These are phyloP conservation scores for Globisporangium nagaii DNA, from an alignment of 352 stramenopile species.

Conservation along the genomic window DNA sequence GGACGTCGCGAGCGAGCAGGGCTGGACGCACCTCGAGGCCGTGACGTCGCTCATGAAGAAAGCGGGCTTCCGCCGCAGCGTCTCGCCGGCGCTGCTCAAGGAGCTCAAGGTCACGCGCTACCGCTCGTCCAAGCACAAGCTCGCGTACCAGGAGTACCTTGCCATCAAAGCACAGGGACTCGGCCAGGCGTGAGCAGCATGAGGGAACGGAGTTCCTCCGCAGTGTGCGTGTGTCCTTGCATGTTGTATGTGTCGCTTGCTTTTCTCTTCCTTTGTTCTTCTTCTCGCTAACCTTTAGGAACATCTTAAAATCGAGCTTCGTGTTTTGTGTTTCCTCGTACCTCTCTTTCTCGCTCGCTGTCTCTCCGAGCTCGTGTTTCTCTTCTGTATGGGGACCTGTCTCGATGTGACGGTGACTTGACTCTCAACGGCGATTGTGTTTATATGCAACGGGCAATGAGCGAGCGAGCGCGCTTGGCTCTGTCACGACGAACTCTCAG, in stretches of 20 bases:
- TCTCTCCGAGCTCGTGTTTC: neutral
- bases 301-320: neutral
- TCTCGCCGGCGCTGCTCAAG: slow-evolving; percentile 51
- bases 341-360: neutral
- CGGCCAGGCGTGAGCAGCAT: neutral
- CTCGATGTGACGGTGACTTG: neutral
- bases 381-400: neutral
- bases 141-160: slow-evolving; percentile 77
- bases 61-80: slow-evolving; percentile 55
- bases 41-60: slow-evolving; percentile 78
- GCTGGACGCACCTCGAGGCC: slow-evolving; percentile 65
- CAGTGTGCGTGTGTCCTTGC: neutral
- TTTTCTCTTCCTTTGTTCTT: slow-evolving; percentile 1
- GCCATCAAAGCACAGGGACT: slow-evolving; percentile 37
- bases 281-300: neutral
- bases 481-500: neutral
- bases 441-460: too few species aligned
- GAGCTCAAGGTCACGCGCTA: slow-evolving; percentile 75
- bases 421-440: too few species aligned
- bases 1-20: slow-evolving; percentile 68
- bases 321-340: neutral
- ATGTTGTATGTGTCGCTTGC: neutral
- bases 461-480: neutral
- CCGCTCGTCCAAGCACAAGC: slow-evolving; percentile 77
- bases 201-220: neutral